Evolutionary conservation across 2,329 filamentous ascomycete species (phyloP), one percentile per base, ranked within the genome.

Genomic region (Chrysoporthe cubensis): DNA sequence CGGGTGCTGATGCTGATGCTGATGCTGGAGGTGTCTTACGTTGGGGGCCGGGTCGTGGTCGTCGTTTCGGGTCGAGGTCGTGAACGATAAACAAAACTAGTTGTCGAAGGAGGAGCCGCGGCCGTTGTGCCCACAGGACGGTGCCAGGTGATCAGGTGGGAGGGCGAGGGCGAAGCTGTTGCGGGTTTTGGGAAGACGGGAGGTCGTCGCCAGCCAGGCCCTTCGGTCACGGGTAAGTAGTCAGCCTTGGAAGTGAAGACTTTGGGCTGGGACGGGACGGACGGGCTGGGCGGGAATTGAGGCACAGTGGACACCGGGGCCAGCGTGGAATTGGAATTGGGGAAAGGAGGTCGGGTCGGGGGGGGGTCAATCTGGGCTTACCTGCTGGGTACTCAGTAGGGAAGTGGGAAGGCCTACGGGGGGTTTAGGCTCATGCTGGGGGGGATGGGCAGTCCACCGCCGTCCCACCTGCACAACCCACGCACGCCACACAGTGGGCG

Each of bases 41-140:
- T 61, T 44, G n/a, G 58, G 40, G 46, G 50, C 32, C 48, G 40
- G 50, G 50, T 68, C 44, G 62, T 59, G 58, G 66, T 66, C 62
- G 66, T 68, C 54, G 62, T 34, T 44, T 40, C 43, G 43, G 59
- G 59, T 48, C 59, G 59, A 48, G 42, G 43, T 46, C 42, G 59
- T 34, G 42, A 42, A 48, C 42, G 43, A 60, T 60, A 44, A 60
- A 60, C 57, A 43, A 60, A 40, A 60, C n/a, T 6, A 14, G 57
- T 26, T 43, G 40, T n/a, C 26, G 59, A 32, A 26, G 9, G 40
- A 34, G 18, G 11, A n/a, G 54, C n/a, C 34, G 54, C 40, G 54
- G 16, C 16, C 50, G 50, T 54, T 54, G 50, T 26, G 34, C 54
- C 32, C 26, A 16, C 54, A 57, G 26, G 32, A 57, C 54, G 9